Base-by-base conservation (phyloP, 768 basidiomycete genomes). In the Boletus edulis region DNA sequence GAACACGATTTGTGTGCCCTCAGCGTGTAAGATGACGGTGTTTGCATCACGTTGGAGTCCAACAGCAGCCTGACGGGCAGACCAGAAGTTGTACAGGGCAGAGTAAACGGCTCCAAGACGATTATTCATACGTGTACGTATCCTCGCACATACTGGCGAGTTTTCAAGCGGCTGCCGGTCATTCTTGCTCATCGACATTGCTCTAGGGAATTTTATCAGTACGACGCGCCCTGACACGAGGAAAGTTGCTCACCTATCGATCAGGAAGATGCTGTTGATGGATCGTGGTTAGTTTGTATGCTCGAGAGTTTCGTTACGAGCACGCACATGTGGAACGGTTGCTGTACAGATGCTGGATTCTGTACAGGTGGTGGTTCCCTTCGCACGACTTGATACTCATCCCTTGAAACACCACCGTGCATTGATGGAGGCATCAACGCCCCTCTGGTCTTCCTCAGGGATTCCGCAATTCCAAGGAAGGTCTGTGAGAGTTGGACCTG, bases 241-340 rank as follows among this genome's bases (percentile, higher is more conserved):
- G 12, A 2, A 10, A 32, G 1, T n/a, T 15, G 55, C 35, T n/a
- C 15, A 56, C 65, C 54, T 60, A 12, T 67, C 65, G 6, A 68
- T 58, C 45, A 67, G 31, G 18, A 60, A 67, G 39, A 67, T 42
- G 2, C 66, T 64, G 6, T 47, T 15, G 27, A 27, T 12, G 17
- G 32, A 11, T 34, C 22, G 34, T 40, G 13, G 29, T 56, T 8
- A 61, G 40, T 20, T n/a, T 27, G 27, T 15, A 20, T 12, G 1
- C 8, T 31, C 22, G 5, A 2, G 14, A 14, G 14, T 22, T 40
- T 48, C 3, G 10, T 12, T 24, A 17, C 13, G 7, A 39, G 7
- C 2, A 75, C 82, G 18, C 66, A 85, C 81, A 86, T 79, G 58
- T 85, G 84, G 62, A 80, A 84, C 0, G 82, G 71, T 57, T 79